A percentile compares a stretch with the other conserved stretches of the same genome.
phyloP scores from a whole-genome alignment of 73 alveolate species.

The Paramecium biaurelia region DNA sequence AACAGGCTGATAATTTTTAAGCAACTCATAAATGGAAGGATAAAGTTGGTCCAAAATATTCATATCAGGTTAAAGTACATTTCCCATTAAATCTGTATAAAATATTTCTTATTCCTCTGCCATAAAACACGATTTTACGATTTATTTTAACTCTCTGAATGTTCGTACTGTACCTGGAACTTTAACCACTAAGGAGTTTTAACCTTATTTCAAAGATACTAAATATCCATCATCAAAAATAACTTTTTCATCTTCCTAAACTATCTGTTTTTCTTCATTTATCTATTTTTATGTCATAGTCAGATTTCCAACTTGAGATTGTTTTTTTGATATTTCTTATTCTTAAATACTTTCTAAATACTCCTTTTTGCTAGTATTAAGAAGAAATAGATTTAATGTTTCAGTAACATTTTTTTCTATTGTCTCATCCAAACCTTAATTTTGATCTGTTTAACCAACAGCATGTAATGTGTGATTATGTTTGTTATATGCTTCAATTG shows the following conservation, averaged over 20 bases:
- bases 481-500: not conserved
- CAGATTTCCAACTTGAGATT: not conserved
- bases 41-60: not conserved
- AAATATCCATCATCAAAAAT: not conserved
- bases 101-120: not conserved
- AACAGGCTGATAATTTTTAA: slow-evolving; percentile 29
- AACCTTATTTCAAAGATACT: not conserved
- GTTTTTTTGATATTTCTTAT: not conserved
- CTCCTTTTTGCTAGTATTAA: not conserved
- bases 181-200: not conserved
- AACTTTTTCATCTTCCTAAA: not conserved
- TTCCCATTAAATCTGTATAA: slow-evolving; percentile 38
- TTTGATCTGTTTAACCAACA: not conserved
- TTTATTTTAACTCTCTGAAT: not conserved
- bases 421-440: not conserved
- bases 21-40: slow-evolving; percentile 17
- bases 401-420: not conserved
- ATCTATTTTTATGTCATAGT: not conserved
- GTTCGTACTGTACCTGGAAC: not conserved
- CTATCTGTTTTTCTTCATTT: not conserved
- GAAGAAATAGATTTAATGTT: not conserved
- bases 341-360: not conserved
- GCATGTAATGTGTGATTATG: not conserved
- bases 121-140: not conserved
- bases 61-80: not conserved